Evolutionary conservation across 768 basidiomycete species (phyloP).

Genomic region (Tricholoma bakamatsutake): DNA sequence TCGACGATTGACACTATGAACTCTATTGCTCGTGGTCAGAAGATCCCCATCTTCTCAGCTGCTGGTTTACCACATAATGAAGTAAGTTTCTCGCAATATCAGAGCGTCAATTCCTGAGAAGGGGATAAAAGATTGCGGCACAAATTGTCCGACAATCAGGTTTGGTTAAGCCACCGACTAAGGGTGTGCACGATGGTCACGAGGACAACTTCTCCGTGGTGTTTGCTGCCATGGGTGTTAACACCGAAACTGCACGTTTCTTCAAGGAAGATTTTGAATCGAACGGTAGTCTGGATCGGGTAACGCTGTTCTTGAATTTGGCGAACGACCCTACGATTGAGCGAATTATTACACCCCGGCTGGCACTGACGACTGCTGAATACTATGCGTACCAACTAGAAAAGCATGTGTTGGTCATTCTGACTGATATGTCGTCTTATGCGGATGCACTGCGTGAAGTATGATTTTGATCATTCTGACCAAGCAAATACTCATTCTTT

Average conservation of each 20-base stretch:
- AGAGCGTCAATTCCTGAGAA: background rate
- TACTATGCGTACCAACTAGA: conserved; percentile 99
- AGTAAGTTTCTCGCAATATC: conserved; percentile 37
- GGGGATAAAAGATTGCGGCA: conserved; percentile 76
- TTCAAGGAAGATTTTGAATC: conserved; percentile 99
- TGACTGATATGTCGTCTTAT: conserved; percentile 99
- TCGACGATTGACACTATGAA: conserved; percentile 98
- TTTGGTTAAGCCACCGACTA: conserved; percentile 92
- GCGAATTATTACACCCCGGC: conserved; percentile 97
- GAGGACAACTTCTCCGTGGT: conserved; percentile 99
- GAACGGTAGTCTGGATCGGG: conserved; percentile 94
- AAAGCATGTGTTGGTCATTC: conserved; percentile 98
- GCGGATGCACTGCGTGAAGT: conserved; percentile 95
- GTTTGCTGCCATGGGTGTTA: conserved; percentile 99
- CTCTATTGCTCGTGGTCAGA: conserved; percentile 98
- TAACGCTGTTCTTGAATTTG: conserved; percentile 96
- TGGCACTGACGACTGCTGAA: conserved; percentile 96
- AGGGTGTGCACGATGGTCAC: conserved; percentile 97
- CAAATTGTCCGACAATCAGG: conserved; percentile 99
- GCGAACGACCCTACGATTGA: conserved; percentile 99
- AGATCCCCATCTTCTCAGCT: conserved; percentile 99
- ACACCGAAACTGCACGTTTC: conserved; percentile 99
- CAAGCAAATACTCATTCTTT: conserved; percentile 3
- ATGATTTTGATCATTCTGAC: conserved; percentile 18
- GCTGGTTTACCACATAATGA: conserved; percentile 99